Conservation (phyloP, 2,329 filamentous ascomycete species). For the Xenoacremonium recifei region DNA sequence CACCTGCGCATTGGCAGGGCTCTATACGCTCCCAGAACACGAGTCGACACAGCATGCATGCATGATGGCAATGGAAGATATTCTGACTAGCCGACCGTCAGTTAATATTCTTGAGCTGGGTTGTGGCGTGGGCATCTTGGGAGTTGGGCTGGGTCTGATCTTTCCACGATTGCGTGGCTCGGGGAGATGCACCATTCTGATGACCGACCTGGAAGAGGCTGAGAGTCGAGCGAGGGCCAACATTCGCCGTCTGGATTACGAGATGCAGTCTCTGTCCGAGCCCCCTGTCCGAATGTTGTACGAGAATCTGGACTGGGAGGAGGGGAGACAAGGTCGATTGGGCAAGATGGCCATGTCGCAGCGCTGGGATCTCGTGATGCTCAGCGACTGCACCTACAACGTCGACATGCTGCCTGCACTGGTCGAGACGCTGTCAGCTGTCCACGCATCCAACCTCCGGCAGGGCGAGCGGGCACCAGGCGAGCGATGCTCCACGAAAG, state of each 20-base stretch:
- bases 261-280: constrained; percentile 13
- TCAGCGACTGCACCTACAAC: constrained; percentile 64
- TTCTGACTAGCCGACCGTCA: constrained; percentile 24
- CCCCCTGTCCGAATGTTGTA: constrained; percentile 38
- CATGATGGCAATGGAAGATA: constrained; percentile 29
- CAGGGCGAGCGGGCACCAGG: background rate
- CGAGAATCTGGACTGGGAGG: constrained; percentile 58
- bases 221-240: constrained; percentile 49
- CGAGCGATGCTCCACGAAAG: constrained; percentile 32
- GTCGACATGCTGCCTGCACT: constrained; percentile 54
- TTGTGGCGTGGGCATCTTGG: constrained; percentile 56
- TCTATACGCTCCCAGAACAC: constrained; percentile 24
- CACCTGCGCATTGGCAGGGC: constrained; percentile 31
- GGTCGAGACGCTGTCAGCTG: constrained; percentile 49
- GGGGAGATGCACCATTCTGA: constrained; percentile 37
- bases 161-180: constrained; percentile 22
- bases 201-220: constrained; percentile 57
- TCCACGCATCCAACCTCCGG: constrained; percentile 41
- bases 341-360: constrained; percentile 37
- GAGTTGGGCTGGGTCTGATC: constrained; percentile 45
- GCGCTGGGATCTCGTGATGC: constrained; percentile 52
- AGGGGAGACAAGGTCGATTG: constrained; percentile 45
- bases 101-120: constrained; percentile 54
- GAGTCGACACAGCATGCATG: constrained; percentile 24
- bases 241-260: constrained; percentile 33